These are phyloP conservation scores for Kodamaea alishanica DNA, from an alignment of 1,139 yeast genomes.

Conservation along the genomic window DNA sequence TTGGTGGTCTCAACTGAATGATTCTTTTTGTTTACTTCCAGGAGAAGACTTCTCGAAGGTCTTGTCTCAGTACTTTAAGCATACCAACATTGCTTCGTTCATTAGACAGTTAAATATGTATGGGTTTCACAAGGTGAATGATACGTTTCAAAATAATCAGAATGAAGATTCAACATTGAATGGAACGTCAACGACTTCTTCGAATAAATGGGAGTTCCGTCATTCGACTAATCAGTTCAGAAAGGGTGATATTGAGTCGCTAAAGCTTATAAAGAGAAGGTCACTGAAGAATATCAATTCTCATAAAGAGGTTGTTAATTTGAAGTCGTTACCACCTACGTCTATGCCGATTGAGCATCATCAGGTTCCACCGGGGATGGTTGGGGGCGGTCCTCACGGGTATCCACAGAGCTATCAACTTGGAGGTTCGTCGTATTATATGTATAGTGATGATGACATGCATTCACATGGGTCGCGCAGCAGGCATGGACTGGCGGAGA, in stretches of 20 bases:
- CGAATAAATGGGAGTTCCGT: conserved; percentile 61
- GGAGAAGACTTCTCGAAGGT: conserved; percentile 62
- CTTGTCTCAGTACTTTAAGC: conserved; percentile 66
- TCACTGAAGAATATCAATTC: conserved; percentile 51
- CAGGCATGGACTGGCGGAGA: conserved; percentile 1
- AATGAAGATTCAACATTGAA: conserved; percentile 10
- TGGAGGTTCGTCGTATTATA: neutral
- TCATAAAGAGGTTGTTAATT: conserved; percentile 40
- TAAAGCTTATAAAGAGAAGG: conserved; percentile 60
- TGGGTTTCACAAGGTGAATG: conserved; percentile 71
- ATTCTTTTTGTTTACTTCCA: conserved; percentile 42
- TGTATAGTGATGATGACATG: conserved; percentile 1
- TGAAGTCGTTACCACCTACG: conserved; percentile 30
- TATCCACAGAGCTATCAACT: conserved; percentile 3
- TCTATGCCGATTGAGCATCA: conserved; percentile 19
- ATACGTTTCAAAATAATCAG: conserved; percentile 25
- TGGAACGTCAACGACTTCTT: conserved; percentile 22
- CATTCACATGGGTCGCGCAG: neutral
- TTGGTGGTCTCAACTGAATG: conserved; percentile 48
- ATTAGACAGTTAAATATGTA: conserved; percentile 45
- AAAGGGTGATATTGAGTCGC: conserved; percentile 57
- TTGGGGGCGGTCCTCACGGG: conserved; percentile 7
- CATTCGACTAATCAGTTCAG: conserved; percentile 64
- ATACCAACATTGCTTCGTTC: conserved; percentile 73
- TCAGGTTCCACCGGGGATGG: conserved; percentile 9